Base-by-base conservation (phyloP, 2,329 filamentous ascomycete genomes). In the Lachnellula subtilissima region DNA sequence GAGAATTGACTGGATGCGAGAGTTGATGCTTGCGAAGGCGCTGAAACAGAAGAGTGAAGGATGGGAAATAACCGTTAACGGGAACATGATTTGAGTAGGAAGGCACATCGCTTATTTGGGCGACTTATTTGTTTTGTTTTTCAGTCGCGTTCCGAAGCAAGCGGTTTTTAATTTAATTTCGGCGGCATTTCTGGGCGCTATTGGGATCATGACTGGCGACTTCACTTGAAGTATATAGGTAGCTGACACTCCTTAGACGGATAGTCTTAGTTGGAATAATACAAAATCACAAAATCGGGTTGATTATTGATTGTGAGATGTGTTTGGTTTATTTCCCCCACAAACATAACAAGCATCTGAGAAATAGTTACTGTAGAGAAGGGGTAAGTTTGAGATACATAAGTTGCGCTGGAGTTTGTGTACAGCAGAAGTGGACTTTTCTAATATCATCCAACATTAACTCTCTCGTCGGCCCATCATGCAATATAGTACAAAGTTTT, bases 1-100 rank as follows among this genome's bases (percentile, higher is more conserved):
- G 70, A 83, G 93, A 59, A 97, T 97, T 67, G 93, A 97, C 71
- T 99, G 94, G 94, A 95, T 95, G 90, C 81, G 90, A 53, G 90
- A 95, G 79, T 76, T 95, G 59, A 95, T 95, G 90, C 83, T 95
- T 47, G 90, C 90, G 53, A 94, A 94, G 76, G 90, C 90, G 17
- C 76, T 91, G 70, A 89, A 86, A 77, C 87, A 91, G 73, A 94
- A 92, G 80, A 85, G 83, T 48, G 86, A 91, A 65, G 90, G 90
- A 17, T 93, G 88, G 65, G 88, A 92, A 74, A 84, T 94, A 65
- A 88, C 85, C 68, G 84, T 92, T 61, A 93, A 93, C 69, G 89
- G 89, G 46, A 87, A 84, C 73, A 87, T 86, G 83, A 86, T 88
- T 67, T 88, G 50, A 50, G 39, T 51, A 5, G 23, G 23, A 47